phyloP scores from a whole-genome alignment of 139 green algal species.

The Chlorella ohadii region DNA sequence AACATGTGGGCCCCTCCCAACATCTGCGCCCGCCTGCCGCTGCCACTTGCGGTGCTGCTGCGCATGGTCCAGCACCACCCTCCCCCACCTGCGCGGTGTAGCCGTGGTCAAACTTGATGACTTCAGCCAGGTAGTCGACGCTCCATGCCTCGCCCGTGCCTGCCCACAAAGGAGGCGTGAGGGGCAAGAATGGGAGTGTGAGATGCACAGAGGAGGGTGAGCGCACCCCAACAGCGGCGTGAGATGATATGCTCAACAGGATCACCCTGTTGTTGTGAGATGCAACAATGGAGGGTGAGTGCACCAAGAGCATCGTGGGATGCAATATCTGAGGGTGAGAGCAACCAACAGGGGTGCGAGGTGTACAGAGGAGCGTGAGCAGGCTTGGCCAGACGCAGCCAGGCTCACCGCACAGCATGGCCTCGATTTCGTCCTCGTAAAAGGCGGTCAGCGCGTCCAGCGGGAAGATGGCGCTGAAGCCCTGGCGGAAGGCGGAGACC shows the following conservation, averaged over 20 bases:
- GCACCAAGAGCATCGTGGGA: too few relatives aligned
- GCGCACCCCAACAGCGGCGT: neutral
- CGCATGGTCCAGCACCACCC: too few relatives aligned
- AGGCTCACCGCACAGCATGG: conserved; percentile 86
- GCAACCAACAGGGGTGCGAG: too few relatives aligned
- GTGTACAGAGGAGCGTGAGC: neutral
- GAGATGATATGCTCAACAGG: too few relatives aligned
- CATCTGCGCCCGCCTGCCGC: too few relatives aligned
- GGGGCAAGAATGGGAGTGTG: too few relatives aligned
- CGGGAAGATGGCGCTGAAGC: conserved; percentile 91
- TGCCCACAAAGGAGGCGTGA: too few relatives aligned
- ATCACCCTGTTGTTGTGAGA: too few relatives aligned
- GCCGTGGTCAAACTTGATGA: conserved; percentile 98
- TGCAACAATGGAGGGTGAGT: too few relatives aligned
- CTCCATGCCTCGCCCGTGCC: conserved; percentile 83
- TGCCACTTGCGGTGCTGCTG: too few relatives aligned
- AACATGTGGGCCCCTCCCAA: too few relatives aligned
- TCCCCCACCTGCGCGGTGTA: conserved; percentile 45
- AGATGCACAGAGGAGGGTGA: neutral
- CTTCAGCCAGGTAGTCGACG: conserved; percentile 74
- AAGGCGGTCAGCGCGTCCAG: conserved; percentile 77
- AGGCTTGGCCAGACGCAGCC: neutral
- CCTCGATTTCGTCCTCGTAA: conserved; percentile 93
- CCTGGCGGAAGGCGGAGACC: conserved; percentile 76
- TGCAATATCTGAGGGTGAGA: too few relatives aligned